Conservation (phyloP, 2,329 filamentous ascomycete species). For the Fusarium sp. region DNA sequence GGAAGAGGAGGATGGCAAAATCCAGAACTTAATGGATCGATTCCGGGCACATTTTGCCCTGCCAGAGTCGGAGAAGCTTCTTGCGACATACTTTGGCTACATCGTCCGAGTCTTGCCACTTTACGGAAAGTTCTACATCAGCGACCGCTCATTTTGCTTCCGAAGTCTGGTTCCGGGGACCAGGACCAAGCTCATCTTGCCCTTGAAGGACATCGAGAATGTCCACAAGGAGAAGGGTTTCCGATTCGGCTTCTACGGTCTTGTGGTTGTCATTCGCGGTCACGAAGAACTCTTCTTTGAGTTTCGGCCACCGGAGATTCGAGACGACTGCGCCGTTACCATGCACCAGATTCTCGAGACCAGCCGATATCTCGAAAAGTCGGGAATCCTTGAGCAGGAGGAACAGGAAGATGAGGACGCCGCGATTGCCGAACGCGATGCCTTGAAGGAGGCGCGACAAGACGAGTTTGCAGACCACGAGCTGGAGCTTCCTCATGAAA, state of each 20-base stretch:
- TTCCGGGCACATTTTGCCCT: constrained; percentile 93
- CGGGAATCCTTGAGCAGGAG: constrained; percentile 73
- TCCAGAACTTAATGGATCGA: constrained; percentile 77
- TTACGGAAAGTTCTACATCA: constrained; percentile 97
- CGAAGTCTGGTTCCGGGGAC: constrained; percentile 90
- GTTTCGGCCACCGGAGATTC: constrained; percentile 79
- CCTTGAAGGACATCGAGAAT: constrained; percentile 91
- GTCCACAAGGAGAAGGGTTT: constrained; percentile 96
- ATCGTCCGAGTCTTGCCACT: constrained; percentile 90
- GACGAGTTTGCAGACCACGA: constrained; percentile 65
- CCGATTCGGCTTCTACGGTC: constrained; percentile 87
- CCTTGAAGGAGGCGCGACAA: constrained; percentile 79
- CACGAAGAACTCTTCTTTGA: constrained; percentile 98
- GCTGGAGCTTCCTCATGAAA: constrained; percentile 60
- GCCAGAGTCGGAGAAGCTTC: constrained; percentile 83
- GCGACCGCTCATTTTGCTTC: constrained; percentile 89
- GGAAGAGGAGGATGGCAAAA: constrained; percentile 70
- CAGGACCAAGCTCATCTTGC: constrained; percentile 91
- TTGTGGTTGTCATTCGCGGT: constrained; percentile 92
- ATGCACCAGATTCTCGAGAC: constrained; percentile 82
- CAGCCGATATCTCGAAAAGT: constrained; percentile 76
- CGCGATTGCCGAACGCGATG: constrained; percentile 84
- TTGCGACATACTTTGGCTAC: constrained; percentile 92
- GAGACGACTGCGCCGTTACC: constrained; percentile 90
- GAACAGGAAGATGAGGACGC: constrained; percentile 78